phyloP scores from a whole-genome alignment of 1,284 basidiomycete genomes.

The Psilocybe mexicana region DNA sequence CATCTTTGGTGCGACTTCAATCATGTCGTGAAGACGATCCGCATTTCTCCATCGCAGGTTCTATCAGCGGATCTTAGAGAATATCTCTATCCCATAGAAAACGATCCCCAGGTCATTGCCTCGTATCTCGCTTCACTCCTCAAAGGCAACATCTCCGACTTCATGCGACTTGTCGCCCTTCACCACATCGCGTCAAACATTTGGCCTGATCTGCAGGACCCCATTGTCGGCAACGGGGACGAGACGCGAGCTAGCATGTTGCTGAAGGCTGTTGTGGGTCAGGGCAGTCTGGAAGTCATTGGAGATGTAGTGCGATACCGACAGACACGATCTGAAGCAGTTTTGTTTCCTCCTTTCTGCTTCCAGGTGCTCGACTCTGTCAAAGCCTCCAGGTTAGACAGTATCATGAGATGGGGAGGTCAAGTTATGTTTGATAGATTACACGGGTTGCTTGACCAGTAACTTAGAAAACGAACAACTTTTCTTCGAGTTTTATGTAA shows the following conservation, averaged over 20 bases:
- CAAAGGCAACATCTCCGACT: conserved; percentile 51
- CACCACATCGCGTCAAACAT: conserved; percentile 81
- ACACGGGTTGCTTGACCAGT: conserved; percentile 14
- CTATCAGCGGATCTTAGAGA: conserved; percentile 52
- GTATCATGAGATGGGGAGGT: conserved; percentile 17
- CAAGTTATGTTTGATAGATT: conserved; percentile 18
- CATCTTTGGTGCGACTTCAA: conserved; percentile 83
- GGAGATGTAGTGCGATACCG: conserved; percentile 56
- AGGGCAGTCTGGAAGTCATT: conserved; percentile 48
- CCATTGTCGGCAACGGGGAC: conserved; percentile 18
- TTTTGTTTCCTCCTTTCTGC: conserved; percentile 34
- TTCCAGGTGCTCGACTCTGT: conserved; percentile 25
- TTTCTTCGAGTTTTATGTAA: not conserved
- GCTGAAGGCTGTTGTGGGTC: conserved; percentile 51
- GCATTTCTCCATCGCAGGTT: conserved; percentile 47
- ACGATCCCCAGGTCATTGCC: conserved; percentile 63
- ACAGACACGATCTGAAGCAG: conserved; percentile 24
- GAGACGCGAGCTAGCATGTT: conserved; percentile 51
- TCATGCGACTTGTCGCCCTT: conserved; percentile 71
- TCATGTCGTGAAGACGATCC: conserved; percentile 60
- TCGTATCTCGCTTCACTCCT: conserved; percentile 57
- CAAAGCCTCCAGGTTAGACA: conserved; percentile 14
- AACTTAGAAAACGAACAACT: not conserved
- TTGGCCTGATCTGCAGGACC: conserved; percentile 60
- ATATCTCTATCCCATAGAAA: conserved; percentile 76